These are phyloP conservation scores for Didymella exigua DNA, from an alignment of 2,329 filamentous ascomycete genomes.

Conservation along the genomic window DNA sequence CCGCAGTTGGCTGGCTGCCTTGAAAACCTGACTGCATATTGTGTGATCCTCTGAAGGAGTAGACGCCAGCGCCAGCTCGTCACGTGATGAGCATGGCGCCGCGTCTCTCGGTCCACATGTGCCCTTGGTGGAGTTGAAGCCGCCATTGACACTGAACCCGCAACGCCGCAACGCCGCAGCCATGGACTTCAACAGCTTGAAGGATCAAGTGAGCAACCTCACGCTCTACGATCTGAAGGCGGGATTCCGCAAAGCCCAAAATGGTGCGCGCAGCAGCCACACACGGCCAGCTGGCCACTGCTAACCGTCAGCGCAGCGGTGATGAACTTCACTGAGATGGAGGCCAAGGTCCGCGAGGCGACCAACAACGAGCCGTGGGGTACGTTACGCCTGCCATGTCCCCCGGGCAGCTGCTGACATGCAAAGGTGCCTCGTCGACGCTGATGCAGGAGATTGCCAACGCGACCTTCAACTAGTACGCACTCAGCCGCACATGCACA, in stretches of 20 bases:
- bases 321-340: conserved; percentile 90
- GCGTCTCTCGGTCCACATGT: background rate
- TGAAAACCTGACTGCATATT: background rate
- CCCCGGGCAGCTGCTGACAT: conserved; percentile 19
- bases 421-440: conserved; percentile 71
- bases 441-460: conserved; percentile 98
- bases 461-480: conserved; percentile 97
- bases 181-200: conserved; percentile 87
- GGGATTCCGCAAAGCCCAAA: conserved; percentile 91
- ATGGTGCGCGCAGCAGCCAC: conserved; percentile 67
- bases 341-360: conserved; percentile 83
- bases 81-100: too few relatives aligned
- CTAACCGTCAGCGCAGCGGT: conserved; percentile 66
- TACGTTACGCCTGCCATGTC: conserved; percentile 12
- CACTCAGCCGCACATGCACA: background rate
- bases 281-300: conserved; percentile 25
- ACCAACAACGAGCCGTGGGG: conserved; percentile 99
- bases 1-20: background rate
- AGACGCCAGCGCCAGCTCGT: background rate
- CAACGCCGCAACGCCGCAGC: conserved; percentile 33
- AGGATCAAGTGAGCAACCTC: conserved; percentile 87
- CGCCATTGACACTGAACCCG: background rate
- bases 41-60: background rate
- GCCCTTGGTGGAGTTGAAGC: background rate
- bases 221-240: conserved; percentile 95